phyloP scores from a whole-genome alignment of 2,329 filamentous ascomycete species.

The Neofusicoccum cordaticola region DNA sequence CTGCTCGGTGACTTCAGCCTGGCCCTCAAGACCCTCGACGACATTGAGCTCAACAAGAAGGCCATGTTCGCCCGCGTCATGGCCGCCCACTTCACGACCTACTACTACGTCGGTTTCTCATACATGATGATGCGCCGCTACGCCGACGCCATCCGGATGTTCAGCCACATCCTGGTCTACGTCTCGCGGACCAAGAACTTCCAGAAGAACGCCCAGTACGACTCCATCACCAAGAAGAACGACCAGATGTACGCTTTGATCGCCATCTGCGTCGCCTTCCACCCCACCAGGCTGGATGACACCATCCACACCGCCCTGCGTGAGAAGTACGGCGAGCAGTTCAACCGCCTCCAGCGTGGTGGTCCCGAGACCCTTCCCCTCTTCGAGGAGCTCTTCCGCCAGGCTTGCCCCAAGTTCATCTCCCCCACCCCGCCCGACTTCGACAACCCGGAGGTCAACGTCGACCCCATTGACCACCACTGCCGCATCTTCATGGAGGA shows the following conservation, averaged over 20 bases:
- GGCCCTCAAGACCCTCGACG: conserved; percentile 96
- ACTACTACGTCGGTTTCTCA: conserved; percentile 99
- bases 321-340: conserved; percentile 99
- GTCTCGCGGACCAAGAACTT: conserved; percentile 99
- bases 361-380: conserved; percentile 92
- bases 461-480: conserved; percentile 97
- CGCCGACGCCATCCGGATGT: conserved; percentile 98
- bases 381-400: conserved; percentile 97
- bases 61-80: conserved; percentile 99
- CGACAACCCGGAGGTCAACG: conserved; percentile 91
- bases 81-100: conserved; percentile 99
- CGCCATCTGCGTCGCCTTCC: conserved; percentile 97
- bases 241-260: conserved; percentile 99
- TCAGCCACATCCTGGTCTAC: conserved; percentile 99
- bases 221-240: conserved; percentile 99
- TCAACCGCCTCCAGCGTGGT: conserved; percentile 92
- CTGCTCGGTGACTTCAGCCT: conserved; percentile 96
- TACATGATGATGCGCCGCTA: conserved; percentile 99
- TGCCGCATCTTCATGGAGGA: conserved; percentile 98
- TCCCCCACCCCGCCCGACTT: conserved; percentile 95
- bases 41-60: conserved; percentile 99
- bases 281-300: conserved; percentile 94
- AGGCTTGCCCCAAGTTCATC: conserved; percentile 99
- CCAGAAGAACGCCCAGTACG: conserved; percentile 98
- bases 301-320: conserved; percentile 97